A percentile compares a stretch with the other conserved stretches of the same genome.
phyloP scores from a whole-genome alignment of 306 rosid genomes.

The Begonia masoniana region DNA sequence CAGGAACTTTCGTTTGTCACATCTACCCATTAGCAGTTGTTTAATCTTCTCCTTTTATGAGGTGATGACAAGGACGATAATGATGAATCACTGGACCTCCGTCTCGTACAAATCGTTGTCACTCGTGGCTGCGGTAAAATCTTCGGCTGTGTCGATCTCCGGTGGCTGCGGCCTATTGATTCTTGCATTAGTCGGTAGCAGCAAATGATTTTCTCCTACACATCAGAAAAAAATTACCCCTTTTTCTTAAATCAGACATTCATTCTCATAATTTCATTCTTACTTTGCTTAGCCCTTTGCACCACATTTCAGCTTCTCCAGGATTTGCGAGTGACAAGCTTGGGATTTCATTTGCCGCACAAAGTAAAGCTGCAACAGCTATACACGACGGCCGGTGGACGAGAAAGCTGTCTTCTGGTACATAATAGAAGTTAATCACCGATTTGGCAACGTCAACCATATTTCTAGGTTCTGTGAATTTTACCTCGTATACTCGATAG shows the following conservation, averaged over 20 bases:
- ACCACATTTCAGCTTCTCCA: slow-evolving; percentile 90
- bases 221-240: not conserved
- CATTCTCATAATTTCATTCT: slow-evolving; percentile 11
- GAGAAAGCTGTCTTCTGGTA: slow-evolving; percentile 69
- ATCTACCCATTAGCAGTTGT: slow-evolving; percentile 52
- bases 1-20: slow-evolving; percentile 62
- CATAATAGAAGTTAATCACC: not conserved
- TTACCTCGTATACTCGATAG: slow-evolving; percentile 66
- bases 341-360: slow-evolving; percentile 79
- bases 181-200: slow-evolving; percentile 78
- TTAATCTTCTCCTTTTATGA: slow-evolving; percentile 68
- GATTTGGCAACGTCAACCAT: not conserved
- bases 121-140: slow-evolving; percentile 69
- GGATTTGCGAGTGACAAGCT: slow-evolving; percentile 57
- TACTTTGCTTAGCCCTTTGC: slow-evolving; percentile 86
- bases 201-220: slow-evolving; percentile 67
- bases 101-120: slow-evolving; percentile 21
- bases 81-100: slow-evolving; percentile 39
- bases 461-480: not conserved
- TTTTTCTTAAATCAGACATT: not conserved
- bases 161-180: slow-evolving; percentile 21
- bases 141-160: slow-evolving; percentile 23
- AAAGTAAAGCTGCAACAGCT: slow-evolving; percentile 82
- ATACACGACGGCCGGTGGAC: slow-evolving; percentile 95
- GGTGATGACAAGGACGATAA: slow-evolving; percentile 30